Percentiles rank a stretch among this genome's conserved stretches.
Conservation (phyloP, 1,139 yeast species). For the Petasospora rhodanensis region DNA sequence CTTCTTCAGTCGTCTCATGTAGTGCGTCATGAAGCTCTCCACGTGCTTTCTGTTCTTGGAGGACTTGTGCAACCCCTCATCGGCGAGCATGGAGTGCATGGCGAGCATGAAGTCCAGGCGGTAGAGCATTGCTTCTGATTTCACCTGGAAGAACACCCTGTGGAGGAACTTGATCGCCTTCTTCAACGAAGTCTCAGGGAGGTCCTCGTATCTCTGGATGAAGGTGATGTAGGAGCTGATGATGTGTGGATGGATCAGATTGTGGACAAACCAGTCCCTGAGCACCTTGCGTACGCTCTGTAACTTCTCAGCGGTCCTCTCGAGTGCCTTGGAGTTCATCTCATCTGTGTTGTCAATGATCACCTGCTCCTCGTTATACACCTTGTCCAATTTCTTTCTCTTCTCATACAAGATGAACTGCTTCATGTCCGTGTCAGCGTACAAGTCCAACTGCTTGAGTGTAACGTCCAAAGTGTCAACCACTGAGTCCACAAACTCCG, state of each 20-base stretch:
- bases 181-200: slow-evolving; percentile 57
- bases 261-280: slow-evolving; percentile 36
- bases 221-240: slow-evolving; percentile 34
- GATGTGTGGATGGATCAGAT: slow-evolving; percentile 35
- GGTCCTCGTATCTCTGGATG: slow-evolving; percentile 52
- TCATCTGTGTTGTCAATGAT: slow-evolving; percentile 39
- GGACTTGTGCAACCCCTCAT: slow-evolving; percentile 30
- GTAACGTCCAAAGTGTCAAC: slow-evolving; percentile 65
- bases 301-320: slow-evolving; percentile 35
- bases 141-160: slow-evolving; percentile 61
- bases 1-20: slow-evolving; percentile 57
- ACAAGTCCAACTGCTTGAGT: slow-evolving; percentile 63
- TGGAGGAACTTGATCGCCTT: slow-evolving; percentile 68
- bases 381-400: slow-evolving; percentile 28
- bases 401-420: slow-evolving; percentile 51
- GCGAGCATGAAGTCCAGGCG: slow-evolving; percentile 72
- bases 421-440: slow-evolving; percentile 57
- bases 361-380: slow-evolving; percentile 26
- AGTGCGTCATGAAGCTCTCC: slow-evolving; percentile 62
- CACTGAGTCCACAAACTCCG: slow-evolving; percentile 55
- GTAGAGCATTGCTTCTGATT: slow-evolving; percentile 55
- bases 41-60: slow-evolving; percentile 49
- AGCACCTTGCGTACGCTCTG: slow-evolving; percentile 49
- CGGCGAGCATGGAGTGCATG: slow-evolving; percentile 42
- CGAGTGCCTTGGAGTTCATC: slow-evolving; percentile 39